Base-by-base conservation (phyloP, 495 filamentous ascomycete genomes). In the Wilcoxina mikolae region DNA sequence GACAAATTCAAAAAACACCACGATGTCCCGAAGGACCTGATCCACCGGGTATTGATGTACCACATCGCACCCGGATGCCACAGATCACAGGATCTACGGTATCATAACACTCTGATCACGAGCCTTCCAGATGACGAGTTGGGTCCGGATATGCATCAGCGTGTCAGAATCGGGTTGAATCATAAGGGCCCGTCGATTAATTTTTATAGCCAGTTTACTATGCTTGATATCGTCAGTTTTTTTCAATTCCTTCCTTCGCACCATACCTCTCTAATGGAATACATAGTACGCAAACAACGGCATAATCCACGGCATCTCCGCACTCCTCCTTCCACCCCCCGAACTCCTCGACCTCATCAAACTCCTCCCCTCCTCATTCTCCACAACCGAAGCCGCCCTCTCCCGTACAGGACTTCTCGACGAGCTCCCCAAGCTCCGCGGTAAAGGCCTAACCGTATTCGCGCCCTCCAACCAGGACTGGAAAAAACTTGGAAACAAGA, bases 401-500 rank as follows among this genome's bases (percentile, higher is more conserved):
- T 62, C 69, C 43, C 84, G 81, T 60, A 88, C 86, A 0, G 79
- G 80, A 1, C 72, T 95, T 2, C 60, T 68, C 45, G 60, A 70
- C 62, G 39, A 70, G 73, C 60, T 68, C 41, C 20, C 56, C 49
- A 43, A 54, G 17, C 42, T 22, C 42, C 2, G 27, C 58, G 31
- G 65, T 64, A 66, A 64, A n/a, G 79, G 80, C 28, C 74, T 78
- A 0, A 89, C 85, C 5, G 56, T 86, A 42, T 88, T 91, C 61
- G 80, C 81, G 0, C 88, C 88, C 0, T 77, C 76, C 10, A 93
- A 94, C 72, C 68, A 67, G 7, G 86, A 85, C 45, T 94, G 86
- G 71, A 61, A 72, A 60, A 76, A 78, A 56, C 76, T 94, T 15
- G 85, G 84, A 2, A 74, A 74, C 1, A 69, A 64, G 52, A 74